Evolutionary conservation across 2,329 filamentous ascomycete species (phyloP).

Genomic region (Hypomyces perniciosus): DNA sequence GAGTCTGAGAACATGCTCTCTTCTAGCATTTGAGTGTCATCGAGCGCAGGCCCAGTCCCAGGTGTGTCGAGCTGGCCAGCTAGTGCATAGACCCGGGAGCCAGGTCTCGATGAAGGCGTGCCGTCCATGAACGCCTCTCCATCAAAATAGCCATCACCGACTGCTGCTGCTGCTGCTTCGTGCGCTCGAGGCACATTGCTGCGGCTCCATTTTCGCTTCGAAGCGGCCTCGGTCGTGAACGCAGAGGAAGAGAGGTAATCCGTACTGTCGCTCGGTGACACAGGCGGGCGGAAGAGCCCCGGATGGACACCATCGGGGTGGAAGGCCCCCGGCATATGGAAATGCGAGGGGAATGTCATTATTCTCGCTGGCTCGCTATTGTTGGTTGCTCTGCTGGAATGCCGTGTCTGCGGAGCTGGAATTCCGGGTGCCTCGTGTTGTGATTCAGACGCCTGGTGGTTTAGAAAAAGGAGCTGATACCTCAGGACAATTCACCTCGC

Average conservation of each 20-base stretch:
- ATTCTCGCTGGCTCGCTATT: not conserved
- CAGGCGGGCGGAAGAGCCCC: slow-evolving; percentile 42
- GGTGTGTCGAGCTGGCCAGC: slow-evolving; percentile 50
- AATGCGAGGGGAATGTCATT: slow-evolving; percentile 27
- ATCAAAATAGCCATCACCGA: slow-evolving; percentile 4
- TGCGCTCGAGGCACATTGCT: slow-evolving; percentile 15
- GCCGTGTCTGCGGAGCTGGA: not conserved
- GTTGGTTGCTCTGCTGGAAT: not conserved
- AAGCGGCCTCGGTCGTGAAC: slow-evolving; percentile 17
- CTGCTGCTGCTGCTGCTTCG: not conserved
- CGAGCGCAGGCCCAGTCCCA: slow-evolving; percentile 21
- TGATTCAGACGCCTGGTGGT: not conserved
- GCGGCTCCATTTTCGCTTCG: slow-evolving; percentile 43
- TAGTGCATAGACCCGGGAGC: slow-evolving; percentile 37
- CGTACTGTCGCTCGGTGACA: slow-evolving; percentile 36
- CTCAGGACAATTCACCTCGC: not conserved
- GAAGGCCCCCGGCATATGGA: slow-evolving; percentile 32
- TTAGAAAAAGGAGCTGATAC: not conserved
- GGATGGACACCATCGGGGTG: slow-evolving; percentile 35
- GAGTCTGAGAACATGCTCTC: slow-evolving; percentile 53
- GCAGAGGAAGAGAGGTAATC: slow-evolving; percentile 30
- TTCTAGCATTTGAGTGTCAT: slow-evolving; percentile 32
- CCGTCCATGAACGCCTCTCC: slow-evolving; percentile 18
- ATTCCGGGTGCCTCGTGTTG: not conserved
- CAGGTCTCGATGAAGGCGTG: slow-evolving; percentile 14